Evolutionary conservation across 192 early-diverging fungal genomes (phyloP), one percentile per base, ranked within the genome.

Genomic region (Spinellus fusiger): DNA sequence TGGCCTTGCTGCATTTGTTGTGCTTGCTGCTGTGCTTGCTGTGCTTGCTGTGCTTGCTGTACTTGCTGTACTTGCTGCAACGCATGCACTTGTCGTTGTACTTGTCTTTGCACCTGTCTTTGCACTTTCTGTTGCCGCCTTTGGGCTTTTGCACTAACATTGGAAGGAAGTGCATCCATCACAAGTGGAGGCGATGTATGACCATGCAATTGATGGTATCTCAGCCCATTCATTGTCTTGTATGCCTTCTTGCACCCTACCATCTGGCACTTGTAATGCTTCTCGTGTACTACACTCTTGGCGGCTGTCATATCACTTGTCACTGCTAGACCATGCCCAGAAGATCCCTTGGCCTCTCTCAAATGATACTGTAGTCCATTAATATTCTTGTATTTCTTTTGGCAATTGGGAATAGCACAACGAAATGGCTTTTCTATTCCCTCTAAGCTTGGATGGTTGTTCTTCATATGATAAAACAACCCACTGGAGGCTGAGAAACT

Each of bases 331-430:
- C 59, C 70, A 48, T 70, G 72, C 2, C 62, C 64, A 22, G 68
- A 73, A 22, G 75, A 65, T 0, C 68, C 72, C 60, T 70, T 74
- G 27, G 84, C 80, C 48, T 87, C 81, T 51, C 83, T 80, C 15
- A 89, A 79, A 53, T 92, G 89, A 70, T 92, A 92, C 65, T 88
- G 82, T 2, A 92, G 78, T 15, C 90, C 90, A 56, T 89, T 91
- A 63, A 90, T 85, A 67, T 92, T 92, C 64, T 90, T 91, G 75
- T 92, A 92, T 16, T 74, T 65, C 57, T 86, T 87, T 34, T 76
- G 68, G 47, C 90, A 92, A 4, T 75, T 80, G 2, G 78, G 66
- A 61, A 85, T 84, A 0, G 77, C 84, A 40, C 90, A 92, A 38
- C 80, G 77, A 67, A 82, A 92, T 9, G 90, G 87, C 50, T 79